Evolutionary conservation across 306 rosid species (phyloP).

Genomic region (Cicer arietinum): DNA sequence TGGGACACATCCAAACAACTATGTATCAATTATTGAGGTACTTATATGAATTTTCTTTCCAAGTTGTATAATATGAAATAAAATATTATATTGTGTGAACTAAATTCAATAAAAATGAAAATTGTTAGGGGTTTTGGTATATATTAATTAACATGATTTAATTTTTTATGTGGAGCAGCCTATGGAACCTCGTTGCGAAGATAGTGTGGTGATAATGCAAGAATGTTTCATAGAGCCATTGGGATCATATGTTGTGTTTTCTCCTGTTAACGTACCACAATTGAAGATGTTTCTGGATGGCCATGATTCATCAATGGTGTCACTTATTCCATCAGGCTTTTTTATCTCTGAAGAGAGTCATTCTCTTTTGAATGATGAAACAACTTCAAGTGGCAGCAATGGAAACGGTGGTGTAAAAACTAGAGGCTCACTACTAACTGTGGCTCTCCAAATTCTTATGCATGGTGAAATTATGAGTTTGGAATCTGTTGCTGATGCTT

Average conservation of each 20-base stretch:
- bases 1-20: slow-evolving; percentile 58
- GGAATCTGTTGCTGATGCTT: neutral
- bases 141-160: too few relatives aligned
- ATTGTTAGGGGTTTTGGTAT: too few relatives aligned
- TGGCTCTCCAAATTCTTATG: neutral
- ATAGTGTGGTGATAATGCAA: slow-evolving; percentile 58
- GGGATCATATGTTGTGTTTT: slow-evolving; percentile 57
- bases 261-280: slow-evolving; percentile 49
- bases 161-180: slow-evolving; percentile 47
- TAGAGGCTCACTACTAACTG: neutral
- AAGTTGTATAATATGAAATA: too few relatives aligned
- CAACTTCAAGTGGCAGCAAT: neutral
- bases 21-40: slow-evolving; percentile 64
- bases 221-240: slow-evolving; percentile 58
- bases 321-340: slow-evolving; percentile 69
- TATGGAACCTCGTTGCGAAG: neutral
- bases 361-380: neutral
- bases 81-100: too few relatives aligned
- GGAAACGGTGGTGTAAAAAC: neutral
- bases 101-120: too few relatives aligned
- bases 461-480: neutral
- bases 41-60: too few relatives aligned
- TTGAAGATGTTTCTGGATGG: slow-evolving; percentile 32
- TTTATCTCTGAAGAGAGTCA: slow-evolving; percentile 50
- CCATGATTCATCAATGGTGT: slow-evolving; percentile 39